phyloP scores from a whole-genome alignment of 805 yeast species.

The Saccharomycopsis selenospora region DNA sequence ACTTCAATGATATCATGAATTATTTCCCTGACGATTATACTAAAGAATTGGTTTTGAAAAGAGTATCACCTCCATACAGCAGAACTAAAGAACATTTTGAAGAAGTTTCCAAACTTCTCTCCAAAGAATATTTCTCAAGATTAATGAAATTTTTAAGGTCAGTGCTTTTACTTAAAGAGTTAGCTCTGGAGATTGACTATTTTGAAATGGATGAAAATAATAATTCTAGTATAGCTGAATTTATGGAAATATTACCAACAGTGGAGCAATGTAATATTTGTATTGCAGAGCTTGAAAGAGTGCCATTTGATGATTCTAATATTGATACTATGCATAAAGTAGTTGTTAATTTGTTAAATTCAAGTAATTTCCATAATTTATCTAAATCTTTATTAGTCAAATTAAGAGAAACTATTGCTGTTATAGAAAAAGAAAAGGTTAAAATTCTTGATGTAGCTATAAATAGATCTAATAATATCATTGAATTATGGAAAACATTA shows the following conservation, averaged over 20 bases:
- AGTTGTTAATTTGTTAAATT: conserved; percentile 13
- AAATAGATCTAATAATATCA: conserved; percentile 14
- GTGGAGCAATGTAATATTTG: conserved; percentile 19
- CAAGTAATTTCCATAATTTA: conserved; percentile 22
- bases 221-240: background rate
- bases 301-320: conserved; percentile 16
- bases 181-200: conserved; percentile 17
- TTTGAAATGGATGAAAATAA: conserved; percentile 3
- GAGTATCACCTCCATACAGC: conserved; percentile 12
- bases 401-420: conserved; percentile 18
- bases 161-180: conserved; percentile 15
- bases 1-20: conserved; percentile 24
- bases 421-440: conserved; percentile 19
- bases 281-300: conserved; percentile 15
- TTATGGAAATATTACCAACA: conserved; percentile 11
- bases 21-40: conserved; percentile 14
- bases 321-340: conserved; percentile 20
- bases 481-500: conserved; percentile 14
- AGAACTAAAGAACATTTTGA: conserved; percentile 5
- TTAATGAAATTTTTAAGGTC: conserved; percentile 11
- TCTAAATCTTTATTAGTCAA: conserved; percentile 18
- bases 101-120: conserved; percentile 8
- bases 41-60: conserved; percentile 5
- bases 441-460: conserved; percentile 15
- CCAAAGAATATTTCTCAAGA: conserved; percentile 19